Conservation (phyloP, 2,329 filamentous ascomycete genomes). For the Fusarium bactridioides region DNA sequence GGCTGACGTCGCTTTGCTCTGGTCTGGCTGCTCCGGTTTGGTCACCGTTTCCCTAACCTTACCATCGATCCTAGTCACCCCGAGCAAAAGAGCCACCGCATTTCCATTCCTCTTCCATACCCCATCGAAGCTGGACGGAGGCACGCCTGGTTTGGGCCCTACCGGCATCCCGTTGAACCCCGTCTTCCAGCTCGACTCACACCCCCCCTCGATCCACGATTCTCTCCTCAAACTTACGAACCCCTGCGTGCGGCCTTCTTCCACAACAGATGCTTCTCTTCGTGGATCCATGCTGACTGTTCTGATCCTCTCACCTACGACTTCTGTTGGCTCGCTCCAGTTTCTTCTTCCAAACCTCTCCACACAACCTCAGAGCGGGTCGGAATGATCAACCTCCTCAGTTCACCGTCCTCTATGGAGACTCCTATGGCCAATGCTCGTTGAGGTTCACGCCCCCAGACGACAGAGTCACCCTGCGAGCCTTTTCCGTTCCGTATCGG, state of each 20-base stretch:
- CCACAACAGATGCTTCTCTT: conserved; percentile 33
- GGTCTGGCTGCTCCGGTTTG: background rate
- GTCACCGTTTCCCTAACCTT: conserved; percentile 33
- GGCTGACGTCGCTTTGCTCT: conserved; percentile 34
- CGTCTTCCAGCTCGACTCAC: conserved; percentile 34
- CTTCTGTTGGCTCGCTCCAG: conserved; percentile 39
- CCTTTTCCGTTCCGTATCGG: conserved; percentile 33
- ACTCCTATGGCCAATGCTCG: conserved; percentile 42
- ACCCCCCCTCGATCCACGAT: conserved; percentile 37
- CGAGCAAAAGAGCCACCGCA: conserved; percentile 44
- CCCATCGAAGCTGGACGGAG: conserved; percentile 36
- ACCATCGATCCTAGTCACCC: conserved; percentile 36
- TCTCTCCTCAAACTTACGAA: conserved; percentile 28
- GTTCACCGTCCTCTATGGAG: conserved; percentile 46
- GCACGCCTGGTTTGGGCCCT: conserved; percentile 27
- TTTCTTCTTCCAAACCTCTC: conserved; percentile 38
- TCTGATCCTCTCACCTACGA: conserved; percentile 27
- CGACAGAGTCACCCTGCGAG: conserved; percentile 32
- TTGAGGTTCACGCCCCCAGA: conserved; percentile 41
- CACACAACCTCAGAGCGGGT: conserved; percentile 46
- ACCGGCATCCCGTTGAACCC: conserved; percentile 23
- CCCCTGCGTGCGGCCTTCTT: conserved; percentile 36
- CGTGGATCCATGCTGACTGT: conserved; percentile 41
- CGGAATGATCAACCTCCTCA: conserved; percentile 48
- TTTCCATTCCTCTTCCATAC: conserved; percentile 40